Conservation (phyloP, 306 rosid genomes). For the Abrus precatorius region DNA sequence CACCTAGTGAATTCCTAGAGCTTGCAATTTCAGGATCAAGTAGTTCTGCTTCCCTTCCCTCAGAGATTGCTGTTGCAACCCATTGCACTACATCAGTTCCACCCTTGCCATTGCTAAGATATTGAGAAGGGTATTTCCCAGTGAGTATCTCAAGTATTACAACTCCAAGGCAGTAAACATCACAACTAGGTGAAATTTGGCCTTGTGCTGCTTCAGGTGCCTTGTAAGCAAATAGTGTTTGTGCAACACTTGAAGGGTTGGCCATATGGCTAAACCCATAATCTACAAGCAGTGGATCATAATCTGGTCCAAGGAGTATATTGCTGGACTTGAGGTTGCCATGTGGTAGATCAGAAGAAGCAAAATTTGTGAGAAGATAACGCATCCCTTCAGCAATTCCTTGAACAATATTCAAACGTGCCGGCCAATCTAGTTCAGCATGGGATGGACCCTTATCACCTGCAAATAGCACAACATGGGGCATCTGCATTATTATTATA, state of each 20-base stretch:
- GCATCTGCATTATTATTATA: not conserved
- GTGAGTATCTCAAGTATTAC: slow-evolving; percentile 80
- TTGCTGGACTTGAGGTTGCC: slow-evolving; percentile 91
- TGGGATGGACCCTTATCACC: slow-evolving; percentile 76
- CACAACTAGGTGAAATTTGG: slow-evolving; percentile 64
- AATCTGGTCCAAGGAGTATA: slow-evolving; percentile 67
- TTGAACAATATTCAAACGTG: slow-evolving; percentile 64
- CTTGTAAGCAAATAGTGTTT: slow-evolving; percentile 69
- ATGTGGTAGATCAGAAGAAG: slow-evolving; percentile 69
- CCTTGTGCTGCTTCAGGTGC: slow-evolving; percentile 71
- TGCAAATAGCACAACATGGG: slow-evolving; percentile 38
- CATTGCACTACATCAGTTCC: slow-evolving; percentile 77
- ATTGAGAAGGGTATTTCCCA: slow-evolving; percentile 82
- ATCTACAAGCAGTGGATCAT: slow-evolving; percentile 70
- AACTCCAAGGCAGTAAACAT: slow-evolving; percentile 81
- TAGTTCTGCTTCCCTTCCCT: slow-evolving; percentile 67
- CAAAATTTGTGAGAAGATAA: slow-evolving; percentile 58
- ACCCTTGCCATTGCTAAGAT: slow-evolving; percentile 66
- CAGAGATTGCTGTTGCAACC: slow-evolving; percentile 66
- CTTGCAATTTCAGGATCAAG: slow-evolving; percentile 72
- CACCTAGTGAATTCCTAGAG: slow-evolving; percentile 35
- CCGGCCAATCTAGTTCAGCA: slow-evolving; percentile 71
- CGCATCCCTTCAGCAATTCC: slow-evolving; percentile 79
- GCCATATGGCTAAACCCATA: slow-evolving; percentile 64
- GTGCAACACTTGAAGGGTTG: slow-evolving; percentile 49